These are phyloP conservation scores for Rubus idaeus DNA, from an alignment of 306 rosid species.

Conservation along the genomic window DNA sequence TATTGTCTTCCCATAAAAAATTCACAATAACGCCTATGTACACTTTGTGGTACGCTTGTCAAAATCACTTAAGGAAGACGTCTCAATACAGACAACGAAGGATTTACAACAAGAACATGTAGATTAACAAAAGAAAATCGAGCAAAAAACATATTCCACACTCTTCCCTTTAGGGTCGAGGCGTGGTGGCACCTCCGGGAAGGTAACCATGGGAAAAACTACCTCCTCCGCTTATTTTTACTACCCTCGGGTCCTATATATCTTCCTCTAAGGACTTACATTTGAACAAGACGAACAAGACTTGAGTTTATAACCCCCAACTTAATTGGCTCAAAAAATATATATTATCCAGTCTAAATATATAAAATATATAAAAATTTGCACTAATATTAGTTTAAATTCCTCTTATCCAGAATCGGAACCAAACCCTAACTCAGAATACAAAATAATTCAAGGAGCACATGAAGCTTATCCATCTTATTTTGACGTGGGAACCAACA, in stretches of 20 bases:
- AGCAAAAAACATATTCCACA: background rate
- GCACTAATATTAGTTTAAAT: too few species aligned
- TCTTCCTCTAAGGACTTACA: too few species aligned
- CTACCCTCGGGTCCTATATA: too few species aligned
- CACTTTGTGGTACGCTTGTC: too few species aligned
- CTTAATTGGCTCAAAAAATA: too few species aligned
- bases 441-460: background rate
- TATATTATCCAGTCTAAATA: too few species aligned
- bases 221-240: background rate
- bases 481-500: background rate
- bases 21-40: background rate
- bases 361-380: too few species aligned
- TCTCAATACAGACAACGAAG: too few species aligned
- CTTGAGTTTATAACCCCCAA: too few species aligned
- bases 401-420: background rate
- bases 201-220: background rate
- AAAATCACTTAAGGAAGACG: too few species aligned
- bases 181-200: background rate
- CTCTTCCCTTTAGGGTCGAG: background rate
- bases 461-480: background rate
- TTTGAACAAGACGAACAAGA: too few species aligned
- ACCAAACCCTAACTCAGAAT: background rate
- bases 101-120: background rate
- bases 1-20: background rate
- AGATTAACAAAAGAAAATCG: background rate